phyloP scores from a whole-genome alignment of 768 basidiomycete species.

The Exidia glandulosa region DNA sequence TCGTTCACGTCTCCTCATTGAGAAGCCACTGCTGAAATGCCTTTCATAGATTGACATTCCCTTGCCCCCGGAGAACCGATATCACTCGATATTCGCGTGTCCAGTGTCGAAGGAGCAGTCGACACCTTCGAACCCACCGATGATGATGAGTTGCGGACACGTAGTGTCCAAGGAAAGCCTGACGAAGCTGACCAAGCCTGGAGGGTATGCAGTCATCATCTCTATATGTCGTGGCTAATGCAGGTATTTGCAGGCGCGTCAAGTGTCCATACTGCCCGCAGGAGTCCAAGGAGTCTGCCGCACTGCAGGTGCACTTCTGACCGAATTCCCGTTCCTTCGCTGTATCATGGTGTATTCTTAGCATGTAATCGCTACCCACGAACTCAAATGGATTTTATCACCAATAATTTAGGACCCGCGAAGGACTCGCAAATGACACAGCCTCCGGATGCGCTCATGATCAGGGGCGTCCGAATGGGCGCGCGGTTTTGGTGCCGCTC shows the following conservation, averaged over 20 bases:
- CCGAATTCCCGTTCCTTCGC: not conserved
- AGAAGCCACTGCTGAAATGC: not conserved
- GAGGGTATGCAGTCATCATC: conserved; percentile 45
- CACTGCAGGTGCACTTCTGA: conserved; percentile 59
- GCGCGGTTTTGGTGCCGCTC: too few relatives aligned
- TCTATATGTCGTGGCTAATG: conserved; percentile 3
- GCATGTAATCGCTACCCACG: too few relatives aligned
- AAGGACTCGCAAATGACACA: too few relatives aligned
- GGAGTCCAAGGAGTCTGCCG: conserved; percentile 50
- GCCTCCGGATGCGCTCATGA: too few relatives aligned
- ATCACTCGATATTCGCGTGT: conserved; percentile 96
- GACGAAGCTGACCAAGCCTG: conserved; percentile 77
- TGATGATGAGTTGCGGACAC: conserved; percentile 97
- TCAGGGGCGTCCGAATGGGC: too few relatives aligned
- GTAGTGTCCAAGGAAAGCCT: conserved; percentile 90
- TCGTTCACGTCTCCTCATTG: conserved; percentile 8
- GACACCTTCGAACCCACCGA: conserved; percentile 86
- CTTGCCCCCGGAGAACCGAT: conserved; percentile 72
- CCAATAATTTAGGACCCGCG: too few relatives aligned
- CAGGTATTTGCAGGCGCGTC: conserved; percentile 49
- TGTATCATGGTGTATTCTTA: not conserved
- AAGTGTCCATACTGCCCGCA: conserved; percentile 96
- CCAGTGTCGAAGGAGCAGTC: conserved; percentile 97
- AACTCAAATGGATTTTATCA: too few relatives aligned
- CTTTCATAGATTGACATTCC: conserved; percentile 80